Base-by-base conservation (phyloP, 1,139 yeast species). In the Saccharomyces hybrid region DNA sequence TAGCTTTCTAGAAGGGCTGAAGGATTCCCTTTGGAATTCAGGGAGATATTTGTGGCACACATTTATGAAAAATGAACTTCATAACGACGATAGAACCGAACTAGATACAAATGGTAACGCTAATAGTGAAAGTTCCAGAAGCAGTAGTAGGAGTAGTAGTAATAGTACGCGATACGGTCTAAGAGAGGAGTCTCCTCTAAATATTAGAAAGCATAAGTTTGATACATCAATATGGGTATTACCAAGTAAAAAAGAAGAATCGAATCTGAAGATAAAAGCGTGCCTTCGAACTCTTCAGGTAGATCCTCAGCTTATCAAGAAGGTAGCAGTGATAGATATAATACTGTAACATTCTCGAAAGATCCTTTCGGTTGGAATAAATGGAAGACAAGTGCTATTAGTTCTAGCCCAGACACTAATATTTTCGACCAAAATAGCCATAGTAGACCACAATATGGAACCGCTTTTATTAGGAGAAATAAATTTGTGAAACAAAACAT, bases 351-450 rank as follows among this genome's bases (percentile, higher is more conserved):
- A 2, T 55, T 64, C 38, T 61, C 62, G 6, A 64, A 57, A 44
- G 69, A 66, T 55, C 70, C 70, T 3, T 65, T 65, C 50, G 63
- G 62, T 9, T 66, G 70, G 70, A 60, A 61, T 55, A 61, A 58
- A 19, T 59, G 63, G 63, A 57, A 60, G 48, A 58, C 59, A 16
- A 50, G 53, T 11, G 53, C 54, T 7, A 58, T 62, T 31, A 58
- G 57, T 11, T 19, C 49, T 28, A 50, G 47, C 9, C 26, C 27
- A 21, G 47, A 38, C 6, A 26, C 12, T 41, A 16, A 19, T 26
- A 12, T 7, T 38, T 38, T 51, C 3, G 16, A 21, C 21, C 31
- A 9, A 7, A 29, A 47, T 16, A 9, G 28, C 38, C 14, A 16
- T 14, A 21, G 11, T 5, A 42, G 49, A 2, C 47, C 46, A 7